Evolutionary conservation across 1,284 basidiomycete species (phyloP).

Genomic region (Austroboletus niveus): DNA sequence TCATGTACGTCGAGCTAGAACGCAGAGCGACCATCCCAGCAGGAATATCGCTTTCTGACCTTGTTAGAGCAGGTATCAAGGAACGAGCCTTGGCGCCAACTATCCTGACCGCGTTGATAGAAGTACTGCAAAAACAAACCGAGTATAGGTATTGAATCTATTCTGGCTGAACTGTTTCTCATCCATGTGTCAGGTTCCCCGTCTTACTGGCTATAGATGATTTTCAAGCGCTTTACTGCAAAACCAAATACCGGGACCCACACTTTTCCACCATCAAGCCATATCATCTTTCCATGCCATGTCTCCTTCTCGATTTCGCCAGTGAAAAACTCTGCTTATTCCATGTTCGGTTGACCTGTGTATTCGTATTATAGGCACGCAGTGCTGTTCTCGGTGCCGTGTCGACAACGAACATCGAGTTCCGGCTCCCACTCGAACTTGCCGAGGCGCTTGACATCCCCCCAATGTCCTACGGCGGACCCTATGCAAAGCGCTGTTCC

Average conservation of each 20-base stretch:
- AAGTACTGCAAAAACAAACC: constrained; percentile 68
- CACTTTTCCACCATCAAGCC: constrained; percentile 71
- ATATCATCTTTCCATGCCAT: constrained; percentile 81
- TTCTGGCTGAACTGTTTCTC: background rate
- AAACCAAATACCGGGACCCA: constrained; percentile 75
- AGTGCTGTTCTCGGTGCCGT: constrained; percentile 69
- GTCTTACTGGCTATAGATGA: constrained; percentile 88
- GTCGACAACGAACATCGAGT: constrained; percentile 54
- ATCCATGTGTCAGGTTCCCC: constrained; percentile 46
- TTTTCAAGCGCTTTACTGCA: constrained; percentile 78
- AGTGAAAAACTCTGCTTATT: constrained; percentile 51
- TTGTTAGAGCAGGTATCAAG: constrained; percentile 61
- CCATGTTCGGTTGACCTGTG: background rate
- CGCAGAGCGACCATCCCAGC: constrained; percentile 44
- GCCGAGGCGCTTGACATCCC: constrained; percentile 49
- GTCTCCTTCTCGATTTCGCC: constrained; percentile 75
- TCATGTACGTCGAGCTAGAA: constrained; percentile 40
- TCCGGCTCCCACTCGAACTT: constrained; percentile 57
- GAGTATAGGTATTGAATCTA: constrained; percentile 39
- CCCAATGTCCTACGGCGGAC: constrained; percentile 37
- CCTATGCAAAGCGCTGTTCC: constrained; percentile 50
- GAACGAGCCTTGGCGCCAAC: constrained; percentile 57
- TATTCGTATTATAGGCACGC: constrained; percentile 44
- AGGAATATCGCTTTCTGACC: constrained; percentile 52
- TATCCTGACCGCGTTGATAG: constrained; percentile 66